These are phyloP conservation scores for Gynostemma pentaphyllum DNA, from an alignment of 306 rosid species.

Conservation along the genomic window DNA sequence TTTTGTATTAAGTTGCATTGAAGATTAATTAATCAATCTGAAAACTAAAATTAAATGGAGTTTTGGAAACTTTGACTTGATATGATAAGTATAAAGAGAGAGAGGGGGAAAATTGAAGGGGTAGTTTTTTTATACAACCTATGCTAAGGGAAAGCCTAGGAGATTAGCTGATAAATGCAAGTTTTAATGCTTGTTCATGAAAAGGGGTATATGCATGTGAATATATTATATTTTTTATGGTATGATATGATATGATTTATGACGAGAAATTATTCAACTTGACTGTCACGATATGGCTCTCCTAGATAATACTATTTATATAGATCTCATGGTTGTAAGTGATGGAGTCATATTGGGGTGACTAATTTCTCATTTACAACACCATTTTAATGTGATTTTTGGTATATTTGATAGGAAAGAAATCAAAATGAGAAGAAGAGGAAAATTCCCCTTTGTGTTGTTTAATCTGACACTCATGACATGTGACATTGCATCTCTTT, in stretches of 20 bases:
- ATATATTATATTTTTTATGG: too few species aligned
- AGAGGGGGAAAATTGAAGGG: too few species aligned
- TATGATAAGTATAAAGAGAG: neutral
- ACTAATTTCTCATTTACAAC: too few species aligned
- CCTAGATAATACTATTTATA: too few species aligned
- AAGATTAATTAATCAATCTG: too few species aligned
- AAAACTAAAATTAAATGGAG: neutral
- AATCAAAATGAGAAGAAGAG: neutral
- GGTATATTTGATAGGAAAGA: neutral
- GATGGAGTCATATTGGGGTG: too few species aligned
- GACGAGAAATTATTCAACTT: too few species aligned
- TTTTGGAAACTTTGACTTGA: conserved; percentile 1
- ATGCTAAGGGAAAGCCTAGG: neutral
- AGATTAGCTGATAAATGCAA: conserved; percentile 9
- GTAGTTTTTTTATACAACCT: too few species aligned
- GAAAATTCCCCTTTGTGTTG: neutral
- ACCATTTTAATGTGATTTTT: neutral
- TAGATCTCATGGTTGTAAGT: too few species aligned
- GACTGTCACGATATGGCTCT: too few species aligned
- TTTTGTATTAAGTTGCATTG: conserved; percentile 4
- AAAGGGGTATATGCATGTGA: too few species aligned
- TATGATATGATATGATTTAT: too few species aligned
- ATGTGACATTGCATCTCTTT: neutral
- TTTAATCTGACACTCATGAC: neutral
- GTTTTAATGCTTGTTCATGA: neutral